phyloP scores from a whole-genome alignment of 176 grass and related monocot species.

The Elymus sibiricus region DNA sequence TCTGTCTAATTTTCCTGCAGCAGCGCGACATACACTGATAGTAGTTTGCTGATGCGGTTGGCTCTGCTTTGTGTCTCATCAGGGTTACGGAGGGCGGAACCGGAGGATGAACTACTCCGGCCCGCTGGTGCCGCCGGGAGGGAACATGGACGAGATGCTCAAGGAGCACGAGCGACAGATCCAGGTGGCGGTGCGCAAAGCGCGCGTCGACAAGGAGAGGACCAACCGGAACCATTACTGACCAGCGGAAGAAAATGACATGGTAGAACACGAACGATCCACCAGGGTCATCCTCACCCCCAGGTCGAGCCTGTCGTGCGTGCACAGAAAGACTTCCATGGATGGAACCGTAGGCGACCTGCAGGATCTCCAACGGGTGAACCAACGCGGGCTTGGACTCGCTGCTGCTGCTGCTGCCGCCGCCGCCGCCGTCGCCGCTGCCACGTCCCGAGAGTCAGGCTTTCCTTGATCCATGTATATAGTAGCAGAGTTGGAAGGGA shows the following conservation, averaged over 20 bases:
- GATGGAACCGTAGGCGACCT: not conserved
- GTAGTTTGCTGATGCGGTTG: not conserved
- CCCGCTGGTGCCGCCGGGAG: constrained; percentile 52
- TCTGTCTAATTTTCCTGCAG: not conserved
- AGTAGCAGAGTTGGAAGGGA: constrained; percentile 35
- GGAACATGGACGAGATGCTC: constrained; percentile 74
- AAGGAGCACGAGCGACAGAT: constrained; percentile 79
- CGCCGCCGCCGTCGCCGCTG: no score
- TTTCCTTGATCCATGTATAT: constrained; percentile 44
- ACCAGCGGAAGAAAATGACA: not conserved
- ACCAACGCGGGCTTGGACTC: not conserved
- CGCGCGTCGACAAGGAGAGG: constrained; percentile 53
- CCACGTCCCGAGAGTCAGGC: constrained; percentile 1
- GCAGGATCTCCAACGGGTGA: not conserved
- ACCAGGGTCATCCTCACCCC: not conserved
- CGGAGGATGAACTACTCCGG: constrained; percentile 73
- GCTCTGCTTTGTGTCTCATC: not conserved
- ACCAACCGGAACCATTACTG: constrained; percentile 33
- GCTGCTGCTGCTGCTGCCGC: not conserved
- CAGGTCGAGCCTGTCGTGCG: not conserved
- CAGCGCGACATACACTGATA: not conserved
- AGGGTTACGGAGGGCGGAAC: constrained; percentile 44
- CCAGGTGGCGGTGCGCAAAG: constrained; percentile 60
- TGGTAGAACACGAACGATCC: not conserved
- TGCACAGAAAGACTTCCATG: not conserved